phyloP scores from a whole-genome alignment of 2,329 filamentous ascomycete species.

The Venturiaceae sp. region DNA sequence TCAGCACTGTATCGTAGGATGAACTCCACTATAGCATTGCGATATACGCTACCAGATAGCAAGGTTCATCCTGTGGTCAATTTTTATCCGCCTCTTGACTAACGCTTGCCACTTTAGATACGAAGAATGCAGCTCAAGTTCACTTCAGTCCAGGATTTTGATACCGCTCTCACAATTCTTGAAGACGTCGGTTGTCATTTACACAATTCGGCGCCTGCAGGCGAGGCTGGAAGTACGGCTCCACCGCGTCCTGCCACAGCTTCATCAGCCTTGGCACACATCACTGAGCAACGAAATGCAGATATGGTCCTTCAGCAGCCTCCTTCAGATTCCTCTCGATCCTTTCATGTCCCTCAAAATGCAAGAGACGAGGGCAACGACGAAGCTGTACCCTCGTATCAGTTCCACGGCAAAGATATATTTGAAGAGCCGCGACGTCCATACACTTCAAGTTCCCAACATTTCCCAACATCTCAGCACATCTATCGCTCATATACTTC shows the following conservation, averaged over 20 bases:
- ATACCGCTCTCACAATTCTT: constrained; percentile 22
- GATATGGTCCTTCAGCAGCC: constrained; percentile 12
- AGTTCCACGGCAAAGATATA: neutral
- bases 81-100: neutral
- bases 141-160: constrained; percentile 25
- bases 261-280: neutral
- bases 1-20: neutral
- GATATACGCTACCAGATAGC: constrained; percentile 19
- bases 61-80: constrained; percentile 11
- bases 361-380: neutral
- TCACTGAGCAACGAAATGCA: neutral
- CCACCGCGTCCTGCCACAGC: neutral
- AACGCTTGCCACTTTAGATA: constrained; percentile 18
- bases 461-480: neutral
- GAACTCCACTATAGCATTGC: constrained; percentile 18
- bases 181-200: constrained; percentile 22
- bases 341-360: neutral
- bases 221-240: neutral
- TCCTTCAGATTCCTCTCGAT: constrained; percentile 4
- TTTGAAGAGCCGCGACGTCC: neutral
- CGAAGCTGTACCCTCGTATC: neutral
- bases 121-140: constrained; percentile 36
- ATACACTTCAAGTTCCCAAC: neutral
- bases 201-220: constrained; percentile 10
- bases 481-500: neutral